These are phyloP conservation scores for Boletus rubescentipes DNA, from an alignment of 768 basidiomycete genomes.

Conservation along the genomic window DNA sequence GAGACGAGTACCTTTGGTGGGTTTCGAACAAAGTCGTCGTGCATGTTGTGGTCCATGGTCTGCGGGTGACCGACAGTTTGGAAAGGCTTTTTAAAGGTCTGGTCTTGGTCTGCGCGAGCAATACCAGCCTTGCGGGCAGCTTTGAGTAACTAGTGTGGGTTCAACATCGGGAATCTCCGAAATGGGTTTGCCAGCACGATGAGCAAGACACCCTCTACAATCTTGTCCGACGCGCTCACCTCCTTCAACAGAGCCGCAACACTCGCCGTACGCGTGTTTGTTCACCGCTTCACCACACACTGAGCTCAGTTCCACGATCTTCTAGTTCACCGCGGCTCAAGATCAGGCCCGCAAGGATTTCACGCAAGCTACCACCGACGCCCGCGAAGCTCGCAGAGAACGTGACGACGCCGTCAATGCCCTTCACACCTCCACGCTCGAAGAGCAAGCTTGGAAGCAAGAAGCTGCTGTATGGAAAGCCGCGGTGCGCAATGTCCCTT, in stretches of 20 bases:
- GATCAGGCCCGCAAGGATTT: conserved; percentile 55
- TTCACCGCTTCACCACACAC: neutral
- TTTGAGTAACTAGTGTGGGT: conserved; percentile 3
- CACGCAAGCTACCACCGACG: conserved; percentile 45
- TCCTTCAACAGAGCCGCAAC: conserved; percentile 41
- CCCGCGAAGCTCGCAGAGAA: conserved; percentile 47
- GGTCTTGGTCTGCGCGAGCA: conserved; percentile 11
- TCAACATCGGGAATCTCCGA: conserved; percentile 25
- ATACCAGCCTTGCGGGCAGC: conserved; percentile 6
- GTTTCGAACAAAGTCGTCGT: conserved; percentile 33
- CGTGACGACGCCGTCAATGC: conserved; percentile 49
- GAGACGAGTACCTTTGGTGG: conserved; percentile 26
- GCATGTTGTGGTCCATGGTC: conserved; percentile 32
- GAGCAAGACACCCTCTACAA: conserved; percentile 35
- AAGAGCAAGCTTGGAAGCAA: conserved; percentile 50
- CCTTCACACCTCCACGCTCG: conserved; percentile 44
- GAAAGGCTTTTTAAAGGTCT: conserved; percentile 29
- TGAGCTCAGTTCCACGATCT: neutral
- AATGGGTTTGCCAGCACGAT: conserved; percentile 20
- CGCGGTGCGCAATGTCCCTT: conserved; percentile 40
- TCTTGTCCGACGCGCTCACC: conserved; percentile 42
- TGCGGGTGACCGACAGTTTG: conserved; percentile 27
- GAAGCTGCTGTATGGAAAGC: conserved; percentile 42
- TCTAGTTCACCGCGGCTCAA: conserved; percentile 55
- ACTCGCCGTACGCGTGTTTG: conserved; percentile 35